Evolutionary conservation across 1,139 yeast species (phyloP).

Genomic region (Yamadazyma dushanensis): DNA sequence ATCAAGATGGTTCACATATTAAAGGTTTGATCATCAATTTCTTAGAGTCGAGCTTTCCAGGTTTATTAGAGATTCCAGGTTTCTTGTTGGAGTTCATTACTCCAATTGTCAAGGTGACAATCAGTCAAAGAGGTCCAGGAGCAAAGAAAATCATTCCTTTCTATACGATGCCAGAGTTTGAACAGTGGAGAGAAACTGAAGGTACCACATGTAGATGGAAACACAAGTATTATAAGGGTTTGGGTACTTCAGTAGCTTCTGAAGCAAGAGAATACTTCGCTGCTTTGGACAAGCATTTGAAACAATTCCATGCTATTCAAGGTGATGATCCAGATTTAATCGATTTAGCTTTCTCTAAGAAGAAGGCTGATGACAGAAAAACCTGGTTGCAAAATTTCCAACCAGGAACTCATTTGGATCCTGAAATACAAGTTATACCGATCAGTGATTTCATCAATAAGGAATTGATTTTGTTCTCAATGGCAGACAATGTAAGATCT

Average conservation of each 20-base stretch:
- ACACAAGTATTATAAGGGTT: constrained; percentile 96
- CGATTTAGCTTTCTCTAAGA: constrained; percentile 92
- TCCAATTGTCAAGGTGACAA: constrained; percentile 90
- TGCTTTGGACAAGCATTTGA: constrained; percentile 82
- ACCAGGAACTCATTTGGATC: constrained; percentile 93
- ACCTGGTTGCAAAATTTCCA: constrained; percentile 90
- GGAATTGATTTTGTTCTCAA: constrained; percentile 89
- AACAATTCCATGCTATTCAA: constrained; percentile 78
- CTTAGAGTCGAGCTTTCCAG: constrained; percentile 92
- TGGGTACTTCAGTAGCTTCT: constrained; percentile 84
- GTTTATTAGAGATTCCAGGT: constrained; percentile 86
- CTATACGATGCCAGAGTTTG: constrained; percentile 96
- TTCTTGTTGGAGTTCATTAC: constrained; percentile 92
- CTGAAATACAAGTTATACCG: constrained; percentile 74
- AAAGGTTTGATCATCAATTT: constrained; percentile 95
- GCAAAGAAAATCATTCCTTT: constrained; percentile 62
- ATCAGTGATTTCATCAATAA: constrained; percentile 93
- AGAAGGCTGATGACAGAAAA: constrained; percentile 95
- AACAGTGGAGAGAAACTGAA: constrained; percentile 85
- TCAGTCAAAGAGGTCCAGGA: constrained; percentile 60
- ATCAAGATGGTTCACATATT: constrained; percentile 98
- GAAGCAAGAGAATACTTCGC: constrained; percentile 92
- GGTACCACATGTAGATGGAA: constrained; percentile 80
- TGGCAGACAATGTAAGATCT: constrained; percentile 96
- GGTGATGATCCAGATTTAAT: constrained; percentile 79